Evolutionary conservation across 352 stramenopile genomes (phyloP).

Genomic region (Globisporangium nagaii): DNA sequence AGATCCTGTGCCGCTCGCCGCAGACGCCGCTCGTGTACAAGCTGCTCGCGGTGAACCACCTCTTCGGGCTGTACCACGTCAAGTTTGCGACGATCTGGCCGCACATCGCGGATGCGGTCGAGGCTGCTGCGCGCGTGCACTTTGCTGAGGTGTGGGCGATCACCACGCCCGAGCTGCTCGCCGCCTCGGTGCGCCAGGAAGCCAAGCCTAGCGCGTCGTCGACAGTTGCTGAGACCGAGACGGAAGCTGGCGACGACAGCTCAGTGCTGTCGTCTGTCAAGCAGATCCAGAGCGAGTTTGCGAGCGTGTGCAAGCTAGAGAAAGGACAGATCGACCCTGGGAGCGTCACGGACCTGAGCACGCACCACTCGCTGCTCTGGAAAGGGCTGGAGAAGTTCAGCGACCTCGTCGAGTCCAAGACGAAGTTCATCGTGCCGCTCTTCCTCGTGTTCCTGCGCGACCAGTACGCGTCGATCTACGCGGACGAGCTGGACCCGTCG

Average conservation of each 20-base stretch:
- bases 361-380: constrained; percentile 77
- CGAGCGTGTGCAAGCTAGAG: constrained; percentile 50
- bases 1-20: constrained; percentile 61
- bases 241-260: neutral
- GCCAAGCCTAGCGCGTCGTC: neutral
- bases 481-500: constrained; percentile 51
- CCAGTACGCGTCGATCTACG: constrained; percentile 74
- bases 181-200: constrained; percentile 41
- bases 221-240: neutral
- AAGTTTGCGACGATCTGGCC: constrained; percentile 87
- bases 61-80: constrained; percentile 83
- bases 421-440: constrained; percentile 83
- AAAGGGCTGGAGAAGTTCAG: constrained; percentile 71
- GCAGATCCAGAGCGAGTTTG: constrained; percentile 53
- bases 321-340: constrained; percentile 31
- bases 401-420: constrained; percentile 77
- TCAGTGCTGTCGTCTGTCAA: neutral
- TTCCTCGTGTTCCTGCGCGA: constrained; percentile 79
- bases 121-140: constrained; percentile 41
- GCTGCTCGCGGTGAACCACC: constrained; percentile 60
- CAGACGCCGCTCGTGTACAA: constrained; percentile 81
- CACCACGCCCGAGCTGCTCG: constrained; percentile 45
- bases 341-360: constrained; percentile 57
- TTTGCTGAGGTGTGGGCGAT: constrained; percentile 65
- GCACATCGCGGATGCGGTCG: constrained; percentile 69